Evolutionary conservation across 495 filamentous ascomycete species (phyloP).

Genomic region (Diplogelasinospora grovesii): DNA sequence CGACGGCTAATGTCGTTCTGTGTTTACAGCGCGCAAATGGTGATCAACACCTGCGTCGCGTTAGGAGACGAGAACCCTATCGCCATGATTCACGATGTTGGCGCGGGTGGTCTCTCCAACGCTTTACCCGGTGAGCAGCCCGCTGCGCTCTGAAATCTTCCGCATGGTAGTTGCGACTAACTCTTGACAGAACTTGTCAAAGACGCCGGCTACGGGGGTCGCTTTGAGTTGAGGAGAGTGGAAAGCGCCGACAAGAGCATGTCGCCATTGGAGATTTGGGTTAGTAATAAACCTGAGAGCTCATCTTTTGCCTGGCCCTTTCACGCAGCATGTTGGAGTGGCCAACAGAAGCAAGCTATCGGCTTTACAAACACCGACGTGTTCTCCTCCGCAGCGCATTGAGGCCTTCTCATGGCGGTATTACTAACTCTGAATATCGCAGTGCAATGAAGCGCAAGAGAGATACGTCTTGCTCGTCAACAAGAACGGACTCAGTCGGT

Average conservation of each 20-base stretch:
- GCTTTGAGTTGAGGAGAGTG: constrained; percentile 85
- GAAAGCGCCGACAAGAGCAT: constrained; percentile 84
- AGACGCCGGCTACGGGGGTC: constrained; percentile 80
- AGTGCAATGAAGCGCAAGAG: constrained; percentile 95
- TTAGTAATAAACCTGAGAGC: too few species aligned
- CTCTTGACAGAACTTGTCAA: constrained; percentile 83
- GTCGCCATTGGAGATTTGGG: constrained; percentile 95
- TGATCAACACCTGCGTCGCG: constrained; percentile 87
- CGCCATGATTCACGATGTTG: constrained; percentile 93
- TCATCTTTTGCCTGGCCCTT: too few species aligned
- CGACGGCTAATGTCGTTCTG: too few species aligned
- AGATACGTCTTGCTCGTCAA: constrained; percentile 85
- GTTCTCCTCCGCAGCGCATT: too few species aligned
- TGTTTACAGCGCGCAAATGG: constrained; percentile 97
- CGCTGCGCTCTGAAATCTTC: too few species aligned
- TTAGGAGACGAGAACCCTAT: constrained; percentile 83
- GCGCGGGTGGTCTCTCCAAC: constrained; percentile 90
- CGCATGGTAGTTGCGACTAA: too few species aligned
- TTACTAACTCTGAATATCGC: too few species aligned
- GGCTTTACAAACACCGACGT: too few species aligned
- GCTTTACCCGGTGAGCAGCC: too few species aligned
- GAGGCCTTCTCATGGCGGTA: too few species aligned
- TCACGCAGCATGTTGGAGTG: too few species aligned
- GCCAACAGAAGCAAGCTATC: too few species aligned
- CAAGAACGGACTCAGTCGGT: constrained; percentile 69